phyloP scores from a whole-genome alignment of 345 rosid species.

The Brassica rapa region DNA sequence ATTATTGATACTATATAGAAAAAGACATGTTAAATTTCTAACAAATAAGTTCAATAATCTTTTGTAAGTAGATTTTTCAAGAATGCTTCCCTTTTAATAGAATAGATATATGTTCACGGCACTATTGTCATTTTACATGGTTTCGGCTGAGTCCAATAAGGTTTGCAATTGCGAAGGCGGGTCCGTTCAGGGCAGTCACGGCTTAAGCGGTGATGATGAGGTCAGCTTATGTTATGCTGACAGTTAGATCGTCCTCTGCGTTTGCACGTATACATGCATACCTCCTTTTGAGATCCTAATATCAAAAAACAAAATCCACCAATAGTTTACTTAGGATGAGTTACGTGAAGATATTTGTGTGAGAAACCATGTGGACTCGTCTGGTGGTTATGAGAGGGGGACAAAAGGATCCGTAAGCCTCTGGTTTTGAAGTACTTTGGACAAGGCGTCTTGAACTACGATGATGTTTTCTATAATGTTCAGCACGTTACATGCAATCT shows the following conservation, averaged over 20 bases:
- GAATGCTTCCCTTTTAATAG: too few species aligned
- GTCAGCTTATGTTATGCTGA: conserved; percentile 43
- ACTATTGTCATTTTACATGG: conserved; percentile 2
- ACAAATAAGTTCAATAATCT: too few species aligned
- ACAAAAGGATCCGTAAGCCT: background rate
- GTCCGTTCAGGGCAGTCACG: conserved; percentile 5
- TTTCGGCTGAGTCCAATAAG: conserved; percentile 8
- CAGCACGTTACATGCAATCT: conserved; percentile 22
- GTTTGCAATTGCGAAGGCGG: background rate
- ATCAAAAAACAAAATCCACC: background rate
- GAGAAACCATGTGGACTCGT: background rate
- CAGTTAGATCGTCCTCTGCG: conserved; percentile 9
- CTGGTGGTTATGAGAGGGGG: conserved; percentile 9
- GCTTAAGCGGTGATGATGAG: conserved; percentile 17
- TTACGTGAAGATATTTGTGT: background rate
- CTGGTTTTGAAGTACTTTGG: conserved; percentile 7
- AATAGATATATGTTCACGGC: background rate
- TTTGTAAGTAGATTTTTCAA: too few species aligned
- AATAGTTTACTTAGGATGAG: background rate
- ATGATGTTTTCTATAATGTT: background rate
- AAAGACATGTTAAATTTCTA: too few species aligned
- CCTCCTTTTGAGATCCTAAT: background rate
- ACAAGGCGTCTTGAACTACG: background rate
- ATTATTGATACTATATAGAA: too few species aligned
- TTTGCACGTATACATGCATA: conserved; percentile 2